These are phyloP conservation scores for Schizophyllum amplum DNA, from an alignment of 1,284 basidiomycete genomes.

Conservation along the genomic window DNA sequence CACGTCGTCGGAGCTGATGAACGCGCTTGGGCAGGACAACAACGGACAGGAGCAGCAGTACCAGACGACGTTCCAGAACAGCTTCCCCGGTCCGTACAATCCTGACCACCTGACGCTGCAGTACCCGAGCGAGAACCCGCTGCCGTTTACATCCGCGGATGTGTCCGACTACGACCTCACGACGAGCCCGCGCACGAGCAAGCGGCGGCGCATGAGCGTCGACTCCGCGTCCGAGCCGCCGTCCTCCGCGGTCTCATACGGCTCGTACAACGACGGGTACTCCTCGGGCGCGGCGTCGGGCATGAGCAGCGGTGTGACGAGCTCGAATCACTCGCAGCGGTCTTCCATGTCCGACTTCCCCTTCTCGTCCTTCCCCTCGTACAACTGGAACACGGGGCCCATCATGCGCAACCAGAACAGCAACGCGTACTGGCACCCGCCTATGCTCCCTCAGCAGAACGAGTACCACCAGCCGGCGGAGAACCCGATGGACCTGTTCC, in stretches of 20 bases:
- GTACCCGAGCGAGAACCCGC: slow-evolving; percentile 34
- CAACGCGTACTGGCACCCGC: slow-evolving; percentile 66
- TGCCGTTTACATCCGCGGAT: slow-evolving; percentile 36
- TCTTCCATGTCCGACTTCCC: slow-evolving; percentile 52
- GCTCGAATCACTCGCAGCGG: slow-evolving; percentile 26
- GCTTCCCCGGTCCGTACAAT: slow-evolving; percentile 63
- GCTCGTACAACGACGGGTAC: slow-evolving; percentile 39
- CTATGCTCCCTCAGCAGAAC: slow-evolving; percentile 49
- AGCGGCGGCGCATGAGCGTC: slow-evolving; percentile 65
- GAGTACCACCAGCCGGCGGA: slow-evolving; percentile 31
- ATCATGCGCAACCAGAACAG: slow-evolving; percentile 39
- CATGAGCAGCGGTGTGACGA: slow-evolving; percentile 22
- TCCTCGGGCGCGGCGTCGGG: slow-evolving; percentile 33
- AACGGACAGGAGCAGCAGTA: slow-evolving; percentile 16
- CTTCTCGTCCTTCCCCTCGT: slow-evolving; percentile 22
- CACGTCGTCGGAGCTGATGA: slow-evolving; percentile 52
- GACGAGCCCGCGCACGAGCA: slow-evolving; percentile 42
- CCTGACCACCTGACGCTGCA: slow-evolving; percentile 54
- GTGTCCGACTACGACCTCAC: slow-evolving; percentile 26
- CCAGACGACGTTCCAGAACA: slow-evolving; percentile 23
- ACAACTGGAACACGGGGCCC: slow-evolving; percentile 23
- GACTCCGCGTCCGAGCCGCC: slow-evolving; percentile 62
- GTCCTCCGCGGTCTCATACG: slow-evolving; percentile 48
- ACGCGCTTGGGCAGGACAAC: slow-evolving; percentile 46
- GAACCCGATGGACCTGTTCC: slow-evolving; percentile 38